Evolutionary conservation across 352 stramenopile genomes (phyloP), one percentile per base, ranked within the genome.

Genomic region (Globisporangium recalcitrans): DNA sequence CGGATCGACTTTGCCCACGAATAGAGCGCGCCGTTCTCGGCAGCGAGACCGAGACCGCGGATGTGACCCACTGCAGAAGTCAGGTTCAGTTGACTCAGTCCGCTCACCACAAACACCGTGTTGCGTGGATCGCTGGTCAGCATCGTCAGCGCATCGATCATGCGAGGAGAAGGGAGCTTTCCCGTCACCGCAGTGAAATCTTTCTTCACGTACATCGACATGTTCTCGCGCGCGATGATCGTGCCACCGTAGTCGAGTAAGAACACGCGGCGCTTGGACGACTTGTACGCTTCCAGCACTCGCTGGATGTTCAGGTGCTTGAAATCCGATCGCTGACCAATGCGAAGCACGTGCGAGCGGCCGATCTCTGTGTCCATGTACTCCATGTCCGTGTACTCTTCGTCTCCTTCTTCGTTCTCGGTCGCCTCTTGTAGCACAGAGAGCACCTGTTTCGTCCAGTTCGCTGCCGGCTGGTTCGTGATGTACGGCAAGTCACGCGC

Each of bases 211-310:
- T 98, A 98, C 80, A 98, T 98, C 52, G 90, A 91, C 65, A 93
- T 93, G 63, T 94, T 93, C 60, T 93, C 79, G 26, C 83, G 78
- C 24, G 77, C 76, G 46, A 99, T 94, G 54, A 99, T 91, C 1
- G 97, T 99, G 14, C 97, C 97, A 63, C 97, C 98, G 65, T 99
- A 99, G 70, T 99, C 97, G 40, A 99, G 76, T 34, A 99, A 68
- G 54, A 99, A 97, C 3, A 99, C 90, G 58, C 97, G 85, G 44
- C 90, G 87, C 26, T 75, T 80, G 3, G 91, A 90, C 21, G 77
- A 73, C 34, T 87, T 69, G 63, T 97, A 98, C 1, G 92, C 91
- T 24, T 89, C 72, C 55, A 93, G 80, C 27, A 98, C 77, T 19
- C 83, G 80, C 44, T 73, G 67, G 9, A 96, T 73, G 59, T 96